Conservation (phyloP, 805 yeast genomes). For the Nakazawaea sp. region DNA sequence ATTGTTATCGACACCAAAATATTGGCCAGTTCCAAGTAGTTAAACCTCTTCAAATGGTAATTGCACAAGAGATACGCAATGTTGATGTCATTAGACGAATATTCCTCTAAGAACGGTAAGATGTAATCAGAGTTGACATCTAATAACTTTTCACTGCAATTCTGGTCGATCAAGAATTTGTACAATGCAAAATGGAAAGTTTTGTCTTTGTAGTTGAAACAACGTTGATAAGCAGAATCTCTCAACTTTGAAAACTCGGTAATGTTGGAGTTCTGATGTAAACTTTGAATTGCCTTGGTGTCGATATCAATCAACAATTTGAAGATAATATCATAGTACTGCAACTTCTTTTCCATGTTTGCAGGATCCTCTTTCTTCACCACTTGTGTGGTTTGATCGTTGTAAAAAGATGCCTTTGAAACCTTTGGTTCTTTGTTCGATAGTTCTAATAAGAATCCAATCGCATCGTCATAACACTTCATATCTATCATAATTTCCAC, state of each 20-base stretch:
- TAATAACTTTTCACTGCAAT: slow-evolving; percentile 67
- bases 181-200: slow-evolving; percentile 88
- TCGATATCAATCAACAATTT: slow-evolving; percentile 69
- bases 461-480: slow-evolving; percentile 78
- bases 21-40: slow-evolving; percentile 78
- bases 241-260: slow-evolving; percentile 39
- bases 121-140: slow-evolving; percentile 79
- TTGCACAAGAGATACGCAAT: slow-evolving; percentile 85
- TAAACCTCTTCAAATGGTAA: slow-evolving; percentile 76
- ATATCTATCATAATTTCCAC: slow-evolving; percentile 70
- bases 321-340: slow-evolving; percentile 69
- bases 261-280: slow-evolving; percentile 6
- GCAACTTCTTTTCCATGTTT: slow-evolving; percentile 42
- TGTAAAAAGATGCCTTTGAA: slow-evolving; percentile 52
- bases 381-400: slow-evolving; percentile 28
- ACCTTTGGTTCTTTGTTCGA: slow-evolving; percentile 59
- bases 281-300: slow-evolving; percentile 34
- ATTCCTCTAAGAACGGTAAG: slow-evolving; percentile 67
- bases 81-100: slow-evolving; percentile 53
- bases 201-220: slow-evolving; percentile 70
- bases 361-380: slow-evolving; percentile 44
- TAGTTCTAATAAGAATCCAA: slow-evolving; percentile 71
- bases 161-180: slow-evolving; percentile 83
- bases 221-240: slow-evolving; percentile 66
- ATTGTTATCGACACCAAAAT: slow-evolving; percentile 32